Evolutionary conservation across 805 yeast genomes (phyloP).

Genomic region (Pichia rugopelliculosa): DNA sequence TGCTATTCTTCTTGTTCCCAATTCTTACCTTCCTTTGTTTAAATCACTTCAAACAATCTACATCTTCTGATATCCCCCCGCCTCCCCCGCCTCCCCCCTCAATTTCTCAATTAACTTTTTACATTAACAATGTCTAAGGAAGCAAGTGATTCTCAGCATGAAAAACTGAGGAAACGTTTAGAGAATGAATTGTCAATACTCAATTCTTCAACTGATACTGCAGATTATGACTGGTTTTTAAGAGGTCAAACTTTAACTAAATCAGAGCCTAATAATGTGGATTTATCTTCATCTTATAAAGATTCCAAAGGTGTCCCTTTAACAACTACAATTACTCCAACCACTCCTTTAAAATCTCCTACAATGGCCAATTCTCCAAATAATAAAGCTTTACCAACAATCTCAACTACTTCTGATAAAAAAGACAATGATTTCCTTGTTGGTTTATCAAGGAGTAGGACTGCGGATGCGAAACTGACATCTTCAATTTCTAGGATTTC

Average conservation of each 20-base stretch:
- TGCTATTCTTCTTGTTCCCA: too few species aligned
- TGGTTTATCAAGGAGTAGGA: constrained; percentile 18
- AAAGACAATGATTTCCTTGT: constrained; percentile 9
- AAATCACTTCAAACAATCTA: too few species aligned
- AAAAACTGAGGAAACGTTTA: constrained; percentile 22
- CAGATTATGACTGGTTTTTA: constrained; percentile 28
- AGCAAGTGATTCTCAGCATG: constrained; percentile 20
- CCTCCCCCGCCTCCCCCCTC: too few species aligned
- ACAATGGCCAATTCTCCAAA: constrained; percentile 18
- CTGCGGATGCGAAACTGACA: constrained; percentile 19
- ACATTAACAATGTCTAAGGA: neutral
- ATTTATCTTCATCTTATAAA: constrained; percentile 1
- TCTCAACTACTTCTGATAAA: constrained; percentile 13
- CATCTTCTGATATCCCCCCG: neutral
- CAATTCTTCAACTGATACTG: constrained; percentile 16
- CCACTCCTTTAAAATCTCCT: constrained; percentile 22
- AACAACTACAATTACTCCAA: constrained; percentile 1
- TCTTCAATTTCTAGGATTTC: constrained; percentile 6
- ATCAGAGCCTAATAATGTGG: constrained; percentile 9
- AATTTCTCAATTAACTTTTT: too few species aligned
- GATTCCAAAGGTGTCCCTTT: neutral
- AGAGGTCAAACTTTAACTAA: constrained; percentile 7
- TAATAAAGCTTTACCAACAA: constrained; percentile 23
- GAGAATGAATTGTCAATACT: constrained; percentile 21
- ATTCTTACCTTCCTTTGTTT: too few species aligned